These are phyloP conservation scores for Coniochaeta pulveracea DNA, from an alignment of 2,329 filamentous ascomycete genomes.

Conservation along the genomic window DNA sequence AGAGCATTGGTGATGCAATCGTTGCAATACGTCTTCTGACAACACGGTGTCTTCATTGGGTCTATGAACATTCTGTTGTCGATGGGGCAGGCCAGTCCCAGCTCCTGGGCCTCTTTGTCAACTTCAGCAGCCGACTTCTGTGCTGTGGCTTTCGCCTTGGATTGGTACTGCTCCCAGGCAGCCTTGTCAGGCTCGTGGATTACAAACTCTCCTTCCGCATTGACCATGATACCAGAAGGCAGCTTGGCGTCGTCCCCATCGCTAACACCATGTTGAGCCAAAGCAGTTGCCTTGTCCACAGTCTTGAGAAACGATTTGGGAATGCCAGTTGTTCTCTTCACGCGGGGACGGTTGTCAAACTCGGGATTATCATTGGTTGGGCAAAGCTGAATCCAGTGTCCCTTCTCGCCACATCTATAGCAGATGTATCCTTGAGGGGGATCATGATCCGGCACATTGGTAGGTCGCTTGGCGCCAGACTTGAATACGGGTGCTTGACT, in stretches of 20 bases:
- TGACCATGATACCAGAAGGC: slow-evolving; percentile 88
- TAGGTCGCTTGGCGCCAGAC: slow-evolving; percentile 51
- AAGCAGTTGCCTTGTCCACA: slow-evolving; percentile 76
- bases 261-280: slow-evolving; percentile 56
- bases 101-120: slow-evolving; percentile 79
- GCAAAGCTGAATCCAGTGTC: slow-evolving; percentile 98
- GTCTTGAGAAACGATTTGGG: slow-evolving; percentile 92
- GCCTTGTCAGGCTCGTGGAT: slow-evolving; percentile 92
- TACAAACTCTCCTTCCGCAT: slow-evolving; percentile 94
- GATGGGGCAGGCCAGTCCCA: slow-evolving; percentile 83
- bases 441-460: slow-evolving; percentile 80
- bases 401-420: slow-evolving; percentile 92
- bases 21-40: slow-evolving; percentile 96
- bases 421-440: slow-evolving; percentile 92
- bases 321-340: slow-evolving; percentile 95
- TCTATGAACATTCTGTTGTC: slow-evolving; percentile 98
- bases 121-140: slow-evolving; percentile 62
- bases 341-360: slow-evolving; percentile 83
- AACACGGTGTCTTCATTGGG: slow-evolving; percentile 98
- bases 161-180: slow-evolving; percentile 94
- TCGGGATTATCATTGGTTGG: slow-evolving; percentile 98
- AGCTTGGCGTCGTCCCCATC: slow-evolving; percentile 73
- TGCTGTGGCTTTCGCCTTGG: slow-evolving; percentile 78
- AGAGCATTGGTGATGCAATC: slow-evolving; percentile 99
- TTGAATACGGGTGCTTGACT: slow-evolving; percentile 55